Percentiles rank a stretch among this genome's conserved stretches.
Evolutionary conservation across 768 basidiomycete genomes (phyloP).

Genomic region (Mycena belliarum): DNA sequence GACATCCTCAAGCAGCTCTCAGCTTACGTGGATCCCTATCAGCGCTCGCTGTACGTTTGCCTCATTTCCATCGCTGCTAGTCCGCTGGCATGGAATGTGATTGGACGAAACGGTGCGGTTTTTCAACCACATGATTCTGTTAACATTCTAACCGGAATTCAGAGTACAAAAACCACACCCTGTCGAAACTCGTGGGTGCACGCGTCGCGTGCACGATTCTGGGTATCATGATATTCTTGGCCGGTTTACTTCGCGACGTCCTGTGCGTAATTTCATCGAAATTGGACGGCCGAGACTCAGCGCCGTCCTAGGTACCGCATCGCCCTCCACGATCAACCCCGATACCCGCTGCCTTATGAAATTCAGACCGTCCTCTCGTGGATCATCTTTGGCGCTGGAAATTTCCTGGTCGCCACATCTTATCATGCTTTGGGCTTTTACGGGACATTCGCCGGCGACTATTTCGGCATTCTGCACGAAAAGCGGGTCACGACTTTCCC

Average conservation of each 20-base stretch:
- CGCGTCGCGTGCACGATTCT: constrained; percentile 1
- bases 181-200: constrained; percentile 9
- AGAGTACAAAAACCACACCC: constrained; percentile 15
- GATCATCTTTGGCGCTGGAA: constrained; percentile 13
- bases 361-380: constrained; percentile 5
- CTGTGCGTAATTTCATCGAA: background rate
- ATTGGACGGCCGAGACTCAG: background rate
- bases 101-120: constrained; percentile 10
- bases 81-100: constrained; percentile 11
- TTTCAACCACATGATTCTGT: no score
- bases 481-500: constrained; percentile 13
- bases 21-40: background rate
- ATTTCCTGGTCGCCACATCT: constrained; percentile 7
- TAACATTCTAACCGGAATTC: background rate
- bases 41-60: constrained; percentile 6
- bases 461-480: constrained; percentile 13
- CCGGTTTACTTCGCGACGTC: constrained; percentile 18
- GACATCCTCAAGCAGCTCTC: background rate
- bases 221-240: constrained; percentile 10
- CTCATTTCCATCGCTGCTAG: constrained; percentile 8
- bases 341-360: constrained; percentile 4
- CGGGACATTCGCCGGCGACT: constrained; percentile 16
- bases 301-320: constrained; percentile 2
- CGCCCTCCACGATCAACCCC: constrained; percentile 16
- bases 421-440: constrained; percentile 14